Conservation (phyloP, 257 asterid genomes). For the Echium plantagineum region DNA sequence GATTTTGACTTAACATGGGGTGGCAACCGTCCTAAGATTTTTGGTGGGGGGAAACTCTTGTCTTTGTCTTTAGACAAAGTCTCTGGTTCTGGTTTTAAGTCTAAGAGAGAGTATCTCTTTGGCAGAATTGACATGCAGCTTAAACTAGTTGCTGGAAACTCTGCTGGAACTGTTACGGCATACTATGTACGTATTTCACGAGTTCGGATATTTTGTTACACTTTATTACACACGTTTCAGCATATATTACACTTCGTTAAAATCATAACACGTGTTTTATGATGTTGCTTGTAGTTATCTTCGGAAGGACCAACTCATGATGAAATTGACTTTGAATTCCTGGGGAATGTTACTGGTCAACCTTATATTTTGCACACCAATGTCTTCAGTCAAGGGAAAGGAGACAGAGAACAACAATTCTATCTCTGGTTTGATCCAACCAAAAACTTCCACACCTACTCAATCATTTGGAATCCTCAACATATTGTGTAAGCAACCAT, state of each 20-base stretch:
- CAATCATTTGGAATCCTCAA: conserved; percentile 54
- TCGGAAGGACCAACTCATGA: conserved; percentile 74
- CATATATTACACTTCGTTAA: no score
- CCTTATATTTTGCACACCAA: conserved; percentile 78
- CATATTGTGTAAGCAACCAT: conserved; percentile 45
- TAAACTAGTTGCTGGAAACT: conserved; percentile 55
- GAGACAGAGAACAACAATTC: conserved; percentile 73
- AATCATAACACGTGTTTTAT: neutral
- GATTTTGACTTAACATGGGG: conserved; percentile 56
- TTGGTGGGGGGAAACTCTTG: conserved; percentile 37
- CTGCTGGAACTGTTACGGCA: conserved; percentile 66
- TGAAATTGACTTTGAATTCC: conserved; percentile 78
- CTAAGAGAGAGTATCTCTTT: conserved; percentile 45
- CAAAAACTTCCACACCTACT: conserved; percentile 65
- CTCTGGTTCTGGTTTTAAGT: conserved; percentile 55
- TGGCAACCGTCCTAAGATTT: conserved; percentile 34
- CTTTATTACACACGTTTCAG: no score
- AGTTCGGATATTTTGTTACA: no score
- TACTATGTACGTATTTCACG: conserved; percentile 30
- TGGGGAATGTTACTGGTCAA: conserved; percentile 56
- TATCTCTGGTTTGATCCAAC: conserved; percentile 87
- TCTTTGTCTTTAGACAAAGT: conserved; percentile 41
- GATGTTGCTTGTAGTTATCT: conserved; percentile 41
- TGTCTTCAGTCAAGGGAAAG: conserved; percentile 58
- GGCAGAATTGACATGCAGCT: conserved; percentile 62